Percentiles rank a stretch among this genome's conserved stretches.
Evolutionary conservation across 2,329 filamentous ascomycete species (phyloP).

Genomic region (Rhinocladiella similis): DNA sequence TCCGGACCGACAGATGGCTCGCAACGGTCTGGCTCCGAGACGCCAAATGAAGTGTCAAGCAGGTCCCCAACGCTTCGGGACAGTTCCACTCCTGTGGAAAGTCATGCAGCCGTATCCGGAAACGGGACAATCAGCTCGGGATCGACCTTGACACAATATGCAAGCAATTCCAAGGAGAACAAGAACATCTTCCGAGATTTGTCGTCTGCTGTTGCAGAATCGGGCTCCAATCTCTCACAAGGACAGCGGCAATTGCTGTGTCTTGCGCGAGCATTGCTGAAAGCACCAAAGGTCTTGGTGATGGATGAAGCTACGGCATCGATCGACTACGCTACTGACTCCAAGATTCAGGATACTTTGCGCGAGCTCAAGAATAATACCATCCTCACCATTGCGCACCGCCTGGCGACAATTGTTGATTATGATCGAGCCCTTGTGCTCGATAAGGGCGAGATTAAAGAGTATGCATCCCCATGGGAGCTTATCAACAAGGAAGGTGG

Average conservation of each 20-base stretch:
- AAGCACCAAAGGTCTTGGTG: slow-evolving; percentile 86
- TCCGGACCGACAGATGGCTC: slow-evolving; percentile 44
- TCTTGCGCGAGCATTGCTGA: slow-evolving; percentile 87
- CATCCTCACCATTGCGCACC: slow-evolving; percentile 94
- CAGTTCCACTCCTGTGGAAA: slow-evolving; percentile 20
- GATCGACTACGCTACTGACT: slow-evolving; percentile 93
- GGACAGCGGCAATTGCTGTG: slow-evolving; percentile 94
- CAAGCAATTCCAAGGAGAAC: slow-evolving; percentile 57
- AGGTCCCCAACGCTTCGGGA: slow-evolving; percentile 30
- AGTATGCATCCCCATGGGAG: slow-evolving; percentile 87
- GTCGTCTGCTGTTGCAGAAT: slow-evolving; percentile 79
- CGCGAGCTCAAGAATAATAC: slow-evolving; percentile 84
- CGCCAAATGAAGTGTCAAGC: slow-evolving; percentile 35
- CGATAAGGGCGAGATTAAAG: slow-evolving; percentile 82
- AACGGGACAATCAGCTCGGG: slow-evolving; percentile 25
- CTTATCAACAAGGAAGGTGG: slow-evolving; percentile 72
- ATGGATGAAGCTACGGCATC: slow-evolving; percentile 99
- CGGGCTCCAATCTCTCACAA: slow-evolving; percentile 90
- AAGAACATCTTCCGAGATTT: slow-evolving; percentile 94
- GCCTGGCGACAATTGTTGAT: slow-evolving; percentile 93
- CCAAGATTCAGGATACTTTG: slow-evolving; percentile 95
- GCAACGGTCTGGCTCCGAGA: slow-evolving; percentile 37
- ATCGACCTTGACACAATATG: slow-evolving; percentile 22
- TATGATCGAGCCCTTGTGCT: slow-evolving; percentile 97
- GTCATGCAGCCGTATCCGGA: slow-evolving; percentile 26